Base-by-base conservation (phyloP, 345 rosid genomes). In the Salix brachista region DNA sequence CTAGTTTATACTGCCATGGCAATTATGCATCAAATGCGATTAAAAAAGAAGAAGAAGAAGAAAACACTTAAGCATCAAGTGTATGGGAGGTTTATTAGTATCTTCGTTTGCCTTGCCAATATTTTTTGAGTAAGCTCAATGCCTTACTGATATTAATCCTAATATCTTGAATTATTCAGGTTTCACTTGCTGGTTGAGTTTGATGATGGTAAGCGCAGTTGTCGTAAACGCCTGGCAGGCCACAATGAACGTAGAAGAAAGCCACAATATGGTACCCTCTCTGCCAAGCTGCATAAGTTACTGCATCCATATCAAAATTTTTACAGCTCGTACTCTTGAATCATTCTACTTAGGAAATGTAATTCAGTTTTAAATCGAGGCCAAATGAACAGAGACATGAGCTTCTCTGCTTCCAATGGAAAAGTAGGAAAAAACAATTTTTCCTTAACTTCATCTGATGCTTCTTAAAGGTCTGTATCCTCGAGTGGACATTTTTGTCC, bases 171-270 rank as follows among this genome's bases (percentile, higher is more conserved):
- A 76, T 69, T 54, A 83, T 78, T 46, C 88, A 94, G 97, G 97
- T 94, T 94, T 81, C 98, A 92, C 80, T 85, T 88, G 85, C 91
- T 94, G 84, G 84, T 80, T 83, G 97, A 94, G 83, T 94, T 94
- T 75, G 98, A 94, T 84, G 92, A 86, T 28, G 91, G 86, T 72
- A 94, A 91, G 84, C 85, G 95, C 42, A 94, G 98, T 82, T 94
- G 97, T 81, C 91, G 98, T 23, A 89, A 90, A 83, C 86, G 97
- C 56, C 92, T 94, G 18, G 97, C 94, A 23, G 92, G 94, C 56
- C 98, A 94, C 65, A 94, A 94, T 48, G 90, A 91, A 71, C 93
- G 98, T n/a, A 79, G 97, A 23, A 84, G 98, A 83, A 94, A 92
- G 86, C 95, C 97, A 76, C 97, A 87, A 71, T 71, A 81, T 75